Evolutionary conservation across 768 basidiomycete genomes (phyloP), one percentile per base, ranked within the genome.

Genomic region (Pholiota conissans): DNA sequence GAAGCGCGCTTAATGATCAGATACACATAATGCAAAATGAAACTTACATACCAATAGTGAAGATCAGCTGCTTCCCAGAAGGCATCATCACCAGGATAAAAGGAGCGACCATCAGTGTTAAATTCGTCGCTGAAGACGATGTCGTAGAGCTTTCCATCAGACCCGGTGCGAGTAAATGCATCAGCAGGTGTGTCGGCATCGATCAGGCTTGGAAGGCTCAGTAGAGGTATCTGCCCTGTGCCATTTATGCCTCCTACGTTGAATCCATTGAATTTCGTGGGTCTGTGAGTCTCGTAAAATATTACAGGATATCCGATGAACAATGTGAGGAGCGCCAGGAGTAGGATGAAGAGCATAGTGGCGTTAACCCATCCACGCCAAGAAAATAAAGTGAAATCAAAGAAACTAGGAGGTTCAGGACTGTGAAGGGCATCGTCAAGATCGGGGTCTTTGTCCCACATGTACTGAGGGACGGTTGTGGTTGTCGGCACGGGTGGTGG

Each of bases 351-450:
- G 26, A 98, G 80, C 28, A 86, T 87, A 11, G 81, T 77, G n/a
- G 82, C 79, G 68, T 98, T 98, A 28, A 81, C 73, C 84, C 93
- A 89, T 1, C 96, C 96, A 71, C 95, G 81, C 6, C 79, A 72
- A 6, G 94, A 95, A 67, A 94, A 92, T 30, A 91, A 64, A 3
- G 86, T 84, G 58, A 89, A 90, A 27, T 59, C 60, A 26, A 82
- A 84, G 51, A 87, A 89, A 53, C 87, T 79, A 22, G 83, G 77
- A 28, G 90, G 84, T 75, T 93, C 91, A 48, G 86, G 93, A 75
- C 93, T 91, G 71, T 98, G 95, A n/a, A 98, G 80, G 16, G 85
- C 82, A 70, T 98, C 95, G 76, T 97, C 95, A 14, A 90, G 79
- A 68, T 95, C 93, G 8, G 91, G 87, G 55, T 93, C 93, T 67